Evolutionary conservation across 2,329 filamentous ascomycete genomes (phyloP), one percentile per base, ranked within the genome.

Genomic region (Ceratocystis lukuohia): DNA sequence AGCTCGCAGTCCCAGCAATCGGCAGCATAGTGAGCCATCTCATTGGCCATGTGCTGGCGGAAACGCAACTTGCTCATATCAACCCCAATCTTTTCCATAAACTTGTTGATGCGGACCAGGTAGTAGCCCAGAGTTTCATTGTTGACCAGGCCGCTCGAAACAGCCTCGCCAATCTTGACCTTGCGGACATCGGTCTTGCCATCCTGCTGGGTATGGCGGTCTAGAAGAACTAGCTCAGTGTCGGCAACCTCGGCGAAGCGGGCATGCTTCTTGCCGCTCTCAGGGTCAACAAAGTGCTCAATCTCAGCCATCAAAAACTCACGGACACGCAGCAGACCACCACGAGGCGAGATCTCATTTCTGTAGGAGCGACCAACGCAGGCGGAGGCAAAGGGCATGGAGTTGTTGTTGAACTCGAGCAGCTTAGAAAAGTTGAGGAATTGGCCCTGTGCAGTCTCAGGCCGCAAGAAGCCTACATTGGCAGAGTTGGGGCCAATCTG

Each of bases 231-330:
- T 67, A 99, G 82, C 79, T 96, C 88, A 61, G 94, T 78, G 71
- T 96, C 80, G 73, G 90, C 87, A 68, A 99, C 87, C 72, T 96
- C 89, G 59, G 84, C 77, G 77, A 99, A 99, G 66, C 92, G 88
- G 64, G 82, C 78, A 75, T 99, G 94, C 79, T 94, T 95, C 85
- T 99, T 99, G 77, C 91, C 91, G 74, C 91, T 86, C 73, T 94
- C 82, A 10, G 94, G 94, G 73, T 99, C 94, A 71, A 99, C 94
- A 74, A 90, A 99, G 77, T 99, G 94, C 80, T 99, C 94, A 71
- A 99, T 96, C 78, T 99, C 94, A 28, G 93, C 94, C 94, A 99
- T 97, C 72, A 96, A 78, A 79, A 99, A 97, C 76, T 99, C 94
- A 72, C 94, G 89, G 56, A 99, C 94, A 71, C 94, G 88, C 67